A percentile compares a stretch with the other conserved stretches of the same genome.
phyloP scores from a whole-genome alignment of 1,139 yeast genomes.

The Lodderomyces orthopsilosis region DNA sequence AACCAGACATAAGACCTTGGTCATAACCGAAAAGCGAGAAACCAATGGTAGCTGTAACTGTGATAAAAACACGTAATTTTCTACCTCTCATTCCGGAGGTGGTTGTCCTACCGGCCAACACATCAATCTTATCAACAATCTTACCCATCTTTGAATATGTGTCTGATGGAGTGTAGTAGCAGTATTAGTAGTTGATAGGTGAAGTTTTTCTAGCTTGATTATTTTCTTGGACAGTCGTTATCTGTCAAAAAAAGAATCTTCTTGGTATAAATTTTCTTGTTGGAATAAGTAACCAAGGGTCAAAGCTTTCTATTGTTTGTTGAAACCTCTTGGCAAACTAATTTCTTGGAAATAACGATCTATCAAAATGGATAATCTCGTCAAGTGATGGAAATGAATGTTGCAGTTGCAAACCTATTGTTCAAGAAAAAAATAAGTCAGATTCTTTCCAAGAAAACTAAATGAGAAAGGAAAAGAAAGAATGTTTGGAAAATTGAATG shows the following conservation, averaged over 20 bases:
- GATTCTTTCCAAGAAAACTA: neutral
- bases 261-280: neutral
- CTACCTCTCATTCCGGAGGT: slow-evolving; percentile 51
- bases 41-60: slow-evolving; percentile 60
- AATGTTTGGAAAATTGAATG: neutral
- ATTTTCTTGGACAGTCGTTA: neutral
- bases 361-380: too few relatives aligned
- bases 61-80: slow-evolving; percentile 41
- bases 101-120: slow-evolving; percentile 26
- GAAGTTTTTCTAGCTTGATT: too few relatives aligned
- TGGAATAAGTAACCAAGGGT: too few relatives aligned
- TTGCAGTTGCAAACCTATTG: too few relatives aligned
- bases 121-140: neutral
- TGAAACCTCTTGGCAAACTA: neutral
- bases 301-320: neutral
- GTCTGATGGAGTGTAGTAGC: too few relatives aligned
- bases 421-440: neutral
- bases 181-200: too few relatives aligned
- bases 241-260: neutral
- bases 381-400: too few relatives aligned
- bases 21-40: slow-evolving; percentile 74
- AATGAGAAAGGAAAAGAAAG: neutral
- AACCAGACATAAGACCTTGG: slow-evolving; percentile 77
- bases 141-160: neutral
- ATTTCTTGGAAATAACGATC: neutral